Evolutionary conservation across 805 yeast genomes (phyloP), one percentile per base, ranked within the genome.

Genomic region (Yarrowia osloensis): DNA sequence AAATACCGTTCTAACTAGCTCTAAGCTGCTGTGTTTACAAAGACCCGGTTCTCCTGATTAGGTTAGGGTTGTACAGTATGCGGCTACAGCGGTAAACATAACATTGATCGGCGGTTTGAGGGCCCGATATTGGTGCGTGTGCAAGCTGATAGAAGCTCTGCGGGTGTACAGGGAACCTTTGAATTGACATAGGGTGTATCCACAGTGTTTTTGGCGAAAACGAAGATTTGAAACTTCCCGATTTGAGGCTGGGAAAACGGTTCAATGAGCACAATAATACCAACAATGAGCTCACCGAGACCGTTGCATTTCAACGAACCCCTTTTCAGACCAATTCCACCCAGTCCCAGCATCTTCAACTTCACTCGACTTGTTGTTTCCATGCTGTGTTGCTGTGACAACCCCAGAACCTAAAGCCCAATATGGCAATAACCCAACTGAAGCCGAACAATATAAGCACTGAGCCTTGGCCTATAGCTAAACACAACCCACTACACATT

Each of bases 341-440:
- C 6, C 12, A 5, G 6, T 7, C 13, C 9, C 42, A 7, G 3
- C 26, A 9, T 21, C 24, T 6, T 49, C 46, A 19, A 19, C 26
- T 3, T 19, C 17, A 9, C 29, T n/a, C n/a, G 4, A 17, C 9
- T 1, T 47, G 55, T 29, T 35, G 9, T 33, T 24, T 35, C 31
- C 19, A 7, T 13, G 1, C 7, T 8, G 8, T 26, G 63, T 57
- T 57, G 63, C 49, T 28, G 49, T 28, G 63, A 57, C 63, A 40
- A 57, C 63, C 33, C n/a, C 7, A 17, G 19, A 57, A 57, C 49
- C 63, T 57, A 28, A 40, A 1, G 15, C 63, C 63, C 63, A 40
- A 57, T 57, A 26, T 28, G 63, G 63, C 63, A 57, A 40, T 39
- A 57, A 26, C 63, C 63, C 63, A 57, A 57, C 63, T 57, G 26